phyloP scores from a whole-genome alignment of 768 basidiomycete genomes.

The Russula sp. region DNA sequence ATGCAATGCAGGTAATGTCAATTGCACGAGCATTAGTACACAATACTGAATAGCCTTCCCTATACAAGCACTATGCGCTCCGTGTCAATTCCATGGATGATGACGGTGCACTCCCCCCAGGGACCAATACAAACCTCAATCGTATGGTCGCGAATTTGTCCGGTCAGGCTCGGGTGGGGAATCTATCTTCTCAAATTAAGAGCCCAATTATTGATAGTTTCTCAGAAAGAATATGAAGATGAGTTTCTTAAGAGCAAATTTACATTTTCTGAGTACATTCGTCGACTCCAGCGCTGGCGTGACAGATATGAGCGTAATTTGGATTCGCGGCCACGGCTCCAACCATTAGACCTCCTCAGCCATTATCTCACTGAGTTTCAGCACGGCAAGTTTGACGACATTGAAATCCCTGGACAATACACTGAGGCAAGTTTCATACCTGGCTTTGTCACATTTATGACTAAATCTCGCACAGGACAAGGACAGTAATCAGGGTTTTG shows the following conservation, averaged over 20 bases:
- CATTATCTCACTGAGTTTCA: constrained; percentile 98
- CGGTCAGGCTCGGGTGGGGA: constrained; percentile 47
- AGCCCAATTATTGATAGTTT: neutral
- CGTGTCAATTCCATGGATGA: constrained; percentile 63
- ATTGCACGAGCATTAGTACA: neutral
- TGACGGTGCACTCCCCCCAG: constrained; percentile 51
- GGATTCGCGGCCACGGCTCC: constrained; percentile 74
- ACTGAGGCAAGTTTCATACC: constrained; percentile 56
- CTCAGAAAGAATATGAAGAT: constrained; percentile 81
- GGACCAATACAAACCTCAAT: constrained; percentile 47
- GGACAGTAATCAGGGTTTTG: constrained; percentile 86
- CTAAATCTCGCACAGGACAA: constrained; percentile 57
- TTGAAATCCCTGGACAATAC: constrained; percentile 98
- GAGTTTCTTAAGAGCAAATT: constrained; percentile 81
- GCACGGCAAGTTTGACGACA: constrained; percentile 93
- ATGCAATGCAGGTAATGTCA: constrained; percentile 65
- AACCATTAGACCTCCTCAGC: constrained; percentile 78
- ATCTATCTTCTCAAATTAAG: neutral
- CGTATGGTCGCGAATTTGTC: constrained; percentile 58
- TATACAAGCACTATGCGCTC: constrained; percentile 53
- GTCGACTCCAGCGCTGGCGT: constrained; percentile 86
- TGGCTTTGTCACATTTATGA: neutral
- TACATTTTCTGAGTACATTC: constrained; percentile 79
- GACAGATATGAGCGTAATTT: constrained; percentile 81
- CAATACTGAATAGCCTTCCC: neutral